Base-by-base conservation (phyloP, 257 asterid species). In the Nicotiana knightiana region DNA sequence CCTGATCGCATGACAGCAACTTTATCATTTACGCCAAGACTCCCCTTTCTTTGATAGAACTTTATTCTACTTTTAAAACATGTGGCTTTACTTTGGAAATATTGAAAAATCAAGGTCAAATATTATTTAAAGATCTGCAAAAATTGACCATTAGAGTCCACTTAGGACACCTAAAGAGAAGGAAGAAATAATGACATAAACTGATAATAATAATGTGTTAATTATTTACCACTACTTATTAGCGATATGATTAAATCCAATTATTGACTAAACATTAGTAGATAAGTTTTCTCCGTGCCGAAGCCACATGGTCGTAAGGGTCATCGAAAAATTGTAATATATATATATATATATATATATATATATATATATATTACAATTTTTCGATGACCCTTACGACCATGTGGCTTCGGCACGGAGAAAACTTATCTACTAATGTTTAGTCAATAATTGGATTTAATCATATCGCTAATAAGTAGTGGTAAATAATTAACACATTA, bases 1-100 rank as follows among this genome's bases (percentile, higher is more conserved):
- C 0, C 2, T 39, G 0, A 1, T 39, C 3, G 7, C 3, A 39
- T 39, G 0, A 0, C 10, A 39, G 0, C 3, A 7, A 39, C 10
- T 39, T 39, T 39, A 39, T 39, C 3, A 0, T 0, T 39, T 39
- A 7, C 0, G 48, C 10, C 3, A 7, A 39, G 2, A 0, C 2
- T 7, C 10, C 11, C 11, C 11, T 43, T 5, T 5, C 39, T 4
- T 35, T 2, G 0, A 43, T 2, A 43, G 11, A 43, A 43, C 11
- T 8, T 70, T 70, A 70, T 48, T 73, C 9, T 73, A 48, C 26
- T 48, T 73, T 48, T 26, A 73, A 13, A 48, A 26, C 24, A 16
- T 12, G 12, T 3, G 37, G 5, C 21, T 71, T 71, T 71, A 37
- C 37, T 73, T 73, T 26, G 12, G 24, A 73, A 48, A 26, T 73